Conservation (phyloP, 1,139 yeast species). For the Ogataea hybrid region DNA sequence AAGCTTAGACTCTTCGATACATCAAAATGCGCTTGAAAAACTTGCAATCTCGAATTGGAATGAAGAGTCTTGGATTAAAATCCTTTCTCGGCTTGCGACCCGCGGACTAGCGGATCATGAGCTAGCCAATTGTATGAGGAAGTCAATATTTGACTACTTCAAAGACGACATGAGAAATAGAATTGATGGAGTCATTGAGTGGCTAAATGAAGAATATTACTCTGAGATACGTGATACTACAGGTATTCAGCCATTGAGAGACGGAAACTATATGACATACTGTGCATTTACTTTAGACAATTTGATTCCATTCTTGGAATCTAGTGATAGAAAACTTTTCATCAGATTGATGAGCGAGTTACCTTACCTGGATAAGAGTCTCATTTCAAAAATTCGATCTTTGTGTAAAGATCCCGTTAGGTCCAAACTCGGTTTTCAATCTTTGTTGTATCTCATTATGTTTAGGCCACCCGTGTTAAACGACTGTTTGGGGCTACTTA, state of each 20-base stretch:
- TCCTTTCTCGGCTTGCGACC: conserved; percentile 77
- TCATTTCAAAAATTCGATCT: conserved; percentile 65
- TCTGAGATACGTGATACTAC: conserved; percentile 37
- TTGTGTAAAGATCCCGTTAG: conserved; percentile 86
- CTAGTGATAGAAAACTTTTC: conserved; percentile 74
- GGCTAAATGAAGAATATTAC: conserved; percentile 98
- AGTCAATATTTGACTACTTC: conserved; percentile 69
- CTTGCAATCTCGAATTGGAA: conserved; percentile 65
- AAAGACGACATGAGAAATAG: conserved; percentile 70
- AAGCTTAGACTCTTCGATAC: background rate
- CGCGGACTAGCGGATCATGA: conserved; percentile 59
- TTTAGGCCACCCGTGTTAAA: conserved; percentile 82
- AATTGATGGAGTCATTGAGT: conserved; percentile 77
- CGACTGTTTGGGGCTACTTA: conserved; percentile 63
- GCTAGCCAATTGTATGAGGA: conserved; percentile 62
- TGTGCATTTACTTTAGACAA: conserved; percentile 72
- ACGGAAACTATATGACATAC: conserved; percentile 55
- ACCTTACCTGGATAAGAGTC: conserved; percentile 64
- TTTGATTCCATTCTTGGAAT: conserved; percentile 79
- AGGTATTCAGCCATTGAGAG: conserved; percentile 16
- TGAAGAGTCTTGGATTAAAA: conserved; percentile 70
- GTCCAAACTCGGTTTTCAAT: conserved; percentile 73
- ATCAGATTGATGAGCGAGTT: conserved; percentile 82
- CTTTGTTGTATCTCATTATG: conserved; percentile 80
- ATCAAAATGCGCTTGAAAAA: conserved; percentile 37